Percentiles rank a stretch among this genome's conserved stretches.
Conservation (phyloP, 2,329 filamentous ascomycete genomes). For the Clarireedia hainanense region DNA sequence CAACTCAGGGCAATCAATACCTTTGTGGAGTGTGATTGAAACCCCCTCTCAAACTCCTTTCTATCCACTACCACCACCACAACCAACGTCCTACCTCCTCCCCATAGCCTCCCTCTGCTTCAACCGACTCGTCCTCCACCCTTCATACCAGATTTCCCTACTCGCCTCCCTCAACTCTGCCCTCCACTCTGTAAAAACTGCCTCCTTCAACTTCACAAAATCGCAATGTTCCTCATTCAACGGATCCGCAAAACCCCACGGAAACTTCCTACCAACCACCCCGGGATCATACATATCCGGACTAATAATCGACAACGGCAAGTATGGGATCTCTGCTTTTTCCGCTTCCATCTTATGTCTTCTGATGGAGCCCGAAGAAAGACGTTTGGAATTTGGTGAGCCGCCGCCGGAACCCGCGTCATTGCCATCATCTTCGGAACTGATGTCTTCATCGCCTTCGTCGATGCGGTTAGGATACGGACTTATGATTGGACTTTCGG, state of each 20-base stretch:
- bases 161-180: slow-evolving; percentile 83
- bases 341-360: slow-evolving; percentile 33
- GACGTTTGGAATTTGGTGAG: slow-evolving; percentile 25
- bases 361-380: slow-evolving; percentile 27
- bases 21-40: too few relatives aligned
- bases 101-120: slow-evolving; percentile 23
- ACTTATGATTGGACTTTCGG: slow-evolving; percentile 38
- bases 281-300: slow-evolving; percentile 83
- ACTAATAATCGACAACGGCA: slow-evolving; percentile 89
- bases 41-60: not conserved
- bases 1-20: not conserved
- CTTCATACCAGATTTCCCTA: slow-evolving; percentile 89
- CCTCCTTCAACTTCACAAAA: slow-evolving; percentile 82
- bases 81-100: slow-evolving; percentile 17
- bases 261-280: slow-evolving; percentile 77
- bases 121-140: slow-evolving; percentile 73
- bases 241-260: slow-evolving; percentile 95
- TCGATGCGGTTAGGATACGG: slow-evolving; percentile 39
- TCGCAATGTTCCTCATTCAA: slow-evolving; percentile 90
- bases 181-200: slow-evolving; percentile 90
- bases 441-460: slow-evolving; percentile 44
- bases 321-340: slow-evolving; percentile 53
- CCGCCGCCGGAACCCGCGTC: slow-evolving; percentile 11
- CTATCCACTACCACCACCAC: not conserved
- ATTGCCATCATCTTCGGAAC: slow-evolving; percentile 24